Percentiles rank a stretch among this genome's conserved stretches.
Evolutionary conservation across 2,329 filamentous ascomycete species (phyloP).

Genomic region (Botryotinia calthae): DNA sequence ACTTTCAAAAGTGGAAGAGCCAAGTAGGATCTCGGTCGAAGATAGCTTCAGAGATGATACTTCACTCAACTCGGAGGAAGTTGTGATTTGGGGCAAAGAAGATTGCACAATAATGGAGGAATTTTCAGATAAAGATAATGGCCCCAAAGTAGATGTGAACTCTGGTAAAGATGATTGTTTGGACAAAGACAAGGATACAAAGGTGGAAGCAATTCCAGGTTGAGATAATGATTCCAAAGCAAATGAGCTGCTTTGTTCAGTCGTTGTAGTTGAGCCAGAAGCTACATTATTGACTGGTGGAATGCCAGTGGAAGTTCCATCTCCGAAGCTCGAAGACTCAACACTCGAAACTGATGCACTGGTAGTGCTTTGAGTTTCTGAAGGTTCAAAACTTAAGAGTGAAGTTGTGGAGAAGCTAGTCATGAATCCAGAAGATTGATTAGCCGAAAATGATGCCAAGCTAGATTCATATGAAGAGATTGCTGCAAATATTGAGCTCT

Average conservation of each 20-base stretch:
- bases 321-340: neutral
- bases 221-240: neutral
- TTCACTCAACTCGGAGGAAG: neutral
- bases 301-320: neutral
- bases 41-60: neutral
- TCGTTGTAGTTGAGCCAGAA: neutral
- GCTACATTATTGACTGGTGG: neutral
- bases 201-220: neutral
- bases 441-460: neutral
- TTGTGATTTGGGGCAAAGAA: neutral
- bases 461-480: neutral
- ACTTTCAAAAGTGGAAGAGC: neutral
- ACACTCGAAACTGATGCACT: neutral
- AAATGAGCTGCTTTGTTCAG: neutral
- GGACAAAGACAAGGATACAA: neutral
- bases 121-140: neutral
- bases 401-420: neutral
- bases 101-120: neutral
- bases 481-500: neutral
- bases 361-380: neutral
- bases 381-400: neutral
- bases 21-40: neutral
- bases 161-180: neutral
- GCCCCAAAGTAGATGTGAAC: neutral
- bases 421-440: conserved; percentile 5